A percentile compares a stretch with the other conserved stretches of the same genome.
Evolutionary conservation across 164 flowering plant genomes (phyloP).

Genomic region (Litsea cubeba): DNA sequence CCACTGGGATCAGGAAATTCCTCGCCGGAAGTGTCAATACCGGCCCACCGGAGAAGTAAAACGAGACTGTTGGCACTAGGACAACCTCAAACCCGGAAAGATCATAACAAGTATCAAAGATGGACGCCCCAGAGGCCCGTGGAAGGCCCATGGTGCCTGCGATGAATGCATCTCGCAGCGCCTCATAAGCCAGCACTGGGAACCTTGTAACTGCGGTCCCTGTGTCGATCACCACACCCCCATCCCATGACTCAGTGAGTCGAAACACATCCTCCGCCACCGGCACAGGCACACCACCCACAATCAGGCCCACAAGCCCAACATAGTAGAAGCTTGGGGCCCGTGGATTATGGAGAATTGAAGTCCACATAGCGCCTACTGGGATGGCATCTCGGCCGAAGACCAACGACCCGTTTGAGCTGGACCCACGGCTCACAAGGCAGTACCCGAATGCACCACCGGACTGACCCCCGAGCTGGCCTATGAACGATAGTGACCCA

Average conservation of each 20-base stretch:
- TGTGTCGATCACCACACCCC: conserved; percentile 88
- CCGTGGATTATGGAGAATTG: conserved; percentile 56
- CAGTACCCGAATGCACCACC: conserved; percentile 83
- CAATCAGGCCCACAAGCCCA: conserved; percentile 74
- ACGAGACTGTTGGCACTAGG: conserved; percentile 82
- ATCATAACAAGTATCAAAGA: conserved; percentile 86
- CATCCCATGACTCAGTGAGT: conserved; percentile 47
- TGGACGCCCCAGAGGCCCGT: conserved; percentile 49
- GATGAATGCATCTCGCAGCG: conserved; percentile 60
- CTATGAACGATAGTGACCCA: conserved; percentile 75
- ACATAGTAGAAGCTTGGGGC: conserved; percentile 73
- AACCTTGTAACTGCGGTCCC: conserved; percentile 91
- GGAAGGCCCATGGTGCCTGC: conserved; percentile 51
- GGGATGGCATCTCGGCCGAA: conserved; percentile 70
- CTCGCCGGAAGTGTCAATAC: conserved; percentile 70
- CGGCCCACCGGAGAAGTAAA: conserved; percentile 72
- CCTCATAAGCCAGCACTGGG: conserved; percentile 53
- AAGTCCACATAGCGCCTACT: conserved; percentile 70
- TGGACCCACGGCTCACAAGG: conserved; percentile 62
- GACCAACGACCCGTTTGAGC: conserved; percentile 46
- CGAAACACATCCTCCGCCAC: conserved; percentile 47
- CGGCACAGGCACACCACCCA: conserved; percentile 57
- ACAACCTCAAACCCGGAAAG: conserved; percentile 55
- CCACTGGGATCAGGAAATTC: conserved; percentile 84
- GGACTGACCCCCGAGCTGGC: conserved; percentile 71